These are phyloP conservation scores for Schoenoplectus tabernaemontani DNA, from an alignment of 202 grass and related monocot genomes.

Conservation along the genomic window DNA sequence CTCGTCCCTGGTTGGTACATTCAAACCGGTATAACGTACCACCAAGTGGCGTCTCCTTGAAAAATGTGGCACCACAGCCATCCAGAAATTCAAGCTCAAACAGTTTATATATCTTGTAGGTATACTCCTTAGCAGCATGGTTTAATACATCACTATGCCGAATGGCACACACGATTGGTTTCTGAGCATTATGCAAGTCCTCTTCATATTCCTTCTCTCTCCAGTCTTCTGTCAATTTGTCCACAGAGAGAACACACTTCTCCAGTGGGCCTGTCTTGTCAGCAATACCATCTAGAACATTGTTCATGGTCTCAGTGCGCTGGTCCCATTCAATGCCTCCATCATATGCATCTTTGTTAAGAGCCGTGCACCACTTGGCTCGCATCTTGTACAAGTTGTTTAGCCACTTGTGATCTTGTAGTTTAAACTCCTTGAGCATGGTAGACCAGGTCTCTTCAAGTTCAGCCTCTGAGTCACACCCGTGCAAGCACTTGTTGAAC, in stretches of 20 bases:
- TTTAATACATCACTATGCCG: constrained; percentile 80
- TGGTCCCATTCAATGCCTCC: constrained; percentile 57
- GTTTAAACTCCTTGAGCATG: constrained; percentile 56
- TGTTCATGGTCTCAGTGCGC: constrained; percentile 57
- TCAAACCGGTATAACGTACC: constrained; percentile 45
- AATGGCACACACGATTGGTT: constrained; percentile 52
- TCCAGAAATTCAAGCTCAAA: constrained; percentile 80
- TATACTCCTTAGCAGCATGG: constrained; percentile 63
- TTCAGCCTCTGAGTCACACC: constrained; percentile 54
- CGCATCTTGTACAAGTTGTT: constrained; percentile 68
- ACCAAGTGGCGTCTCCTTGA: constrained; percentile 40
- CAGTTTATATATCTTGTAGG: constrained; percentile 73
- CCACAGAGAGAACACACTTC: constrained; percentile 35
- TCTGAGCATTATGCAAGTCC: constrained; percentile 47
- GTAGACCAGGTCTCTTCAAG: constrained; percentile 59
- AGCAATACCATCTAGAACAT: constrained; percentile 45
- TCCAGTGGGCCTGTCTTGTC: constrained; percentile 44
- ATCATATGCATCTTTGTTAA: constrained; percentile 68
- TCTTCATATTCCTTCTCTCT: constrained; percentile 59
- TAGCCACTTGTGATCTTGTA: constrained; percentile 78
- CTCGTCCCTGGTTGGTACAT: constrained; percentile 70
- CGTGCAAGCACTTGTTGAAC: constrained; percentile 56
- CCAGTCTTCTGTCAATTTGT: constrained; percentile 62
- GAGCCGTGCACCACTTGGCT: constrained; percentile 54
- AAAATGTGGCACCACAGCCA: constrained; percentile 65